These are phyloP conservation scores for Ogataea siamensis DNA, from an alignment of 805 yeast species.

Conservation along the genomic window DNA sequence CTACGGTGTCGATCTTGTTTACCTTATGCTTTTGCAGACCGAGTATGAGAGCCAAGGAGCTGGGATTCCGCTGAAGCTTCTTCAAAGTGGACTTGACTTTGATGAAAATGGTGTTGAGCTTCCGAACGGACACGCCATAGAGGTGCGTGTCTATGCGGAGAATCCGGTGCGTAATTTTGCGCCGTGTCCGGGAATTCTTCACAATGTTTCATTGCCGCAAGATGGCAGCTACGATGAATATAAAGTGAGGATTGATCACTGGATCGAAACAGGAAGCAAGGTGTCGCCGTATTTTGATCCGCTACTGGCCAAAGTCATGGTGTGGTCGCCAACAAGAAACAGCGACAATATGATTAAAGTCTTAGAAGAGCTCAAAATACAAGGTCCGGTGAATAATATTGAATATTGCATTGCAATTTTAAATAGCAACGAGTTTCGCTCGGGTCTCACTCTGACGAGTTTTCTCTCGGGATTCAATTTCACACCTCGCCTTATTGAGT, in stretches of 20 bases:
- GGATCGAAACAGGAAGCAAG: constrained; percentile 87
- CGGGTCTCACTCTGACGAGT: constrained; percentile 81
- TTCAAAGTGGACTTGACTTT: constrained; percentile 7
- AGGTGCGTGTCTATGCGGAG: constrained; percentile 94
- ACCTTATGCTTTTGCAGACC: constrained; percentile 93
- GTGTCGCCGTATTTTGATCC: constrained; percentile 95
- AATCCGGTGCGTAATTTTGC: constrained; percentile 91
- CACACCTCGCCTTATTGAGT: constrained; percentile 79
- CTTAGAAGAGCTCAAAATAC: constrained; percentile 75
- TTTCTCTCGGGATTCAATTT: constrained; percentile 78
- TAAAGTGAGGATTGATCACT: constrained; percentile 91
- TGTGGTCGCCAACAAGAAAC: constrained; percentile 81
- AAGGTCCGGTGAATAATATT: constrained; percentile 85
- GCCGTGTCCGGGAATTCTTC: constrained; percentile 94
- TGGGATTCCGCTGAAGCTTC: constrained; percentile 44
- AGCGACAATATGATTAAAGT: constrained; percentile 81
- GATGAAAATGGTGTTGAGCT: constrained; percentile 12
- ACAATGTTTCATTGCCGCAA: constrained; percentile 75
- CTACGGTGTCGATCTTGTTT: constrained; percentile 91
- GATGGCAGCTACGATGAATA: constrained; percentile 14
- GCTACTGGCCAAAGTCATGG: constrained; percentile 92
- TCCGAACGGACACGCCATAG: constrained; percentile 88
- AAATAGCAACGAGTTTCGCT: constrained; percentile 74
- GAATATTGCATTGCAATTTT: constrained; percentile 87
- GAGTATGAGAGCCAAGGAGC: constrained; percentile 85